Base-by-base conservation (phyloP, 257 asterid genomes). In the Scutellaria baicalensis region DNA sequence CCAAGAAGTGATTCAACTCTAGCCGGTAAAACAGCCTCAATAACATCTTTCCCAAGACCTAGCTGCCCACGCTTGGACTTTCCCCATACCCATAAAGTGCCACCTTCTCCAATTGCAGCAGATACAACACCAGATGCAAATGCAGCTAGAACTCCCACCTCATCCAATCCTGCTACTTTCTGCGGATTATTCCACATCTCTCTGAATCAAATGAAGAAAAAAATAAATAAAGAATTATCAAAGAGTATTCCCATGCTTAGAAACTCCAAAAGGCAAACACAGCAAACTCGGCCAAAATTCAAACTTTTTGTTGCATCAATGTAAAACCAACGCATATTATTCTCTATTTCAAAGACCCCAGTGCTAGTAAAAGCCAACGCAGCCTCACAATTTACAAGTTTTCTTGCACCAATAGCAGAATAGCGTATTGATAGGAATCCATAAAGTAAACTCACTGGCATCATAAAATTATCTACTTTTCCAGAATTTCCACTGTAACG, bases 21-120 rank as follows among this genome's bases (percentile, higher is more conserved):
- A 23, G 89, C 58, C 21, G 99, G 99, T 27, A 74, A 51, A 58
- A 79, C 78, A 78, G 96, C 82, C 50, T 89, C 94, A 2, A 70
- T 74, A 48, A 82, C 70, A 62, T 77, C 85, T 71, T 85, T 59
- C 58, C 96, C 97, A 2, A 94, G 79, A 21, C 97, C 99, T 17
- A 94, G 84, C 75, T 89, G 97, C 61, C 99, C 99, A 11, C 93
- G 97, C 76, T 94, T 91, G 36, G 99, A 94, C 79, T 79, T 85
- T 59, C 97, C 99, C 99, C 97, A 94, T 12, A 89, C 99, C 97
- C 99, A 94, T 47, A 94, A 69, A 49, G 90, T 84, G 12, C 99
- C 97, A 71, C 88, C 97, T 9, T 87, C 90, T 73, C 93, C 97
- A 75, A 86, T 72, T 38, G 92, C 96, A 4, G 84, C 81, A 61